A percentile compares a stretch with the other conserved stretches of the same genome.
Evolutionary conservation across 345 rosid species (phyloP).

Genomic region (Raphanus sativus): DNA sequence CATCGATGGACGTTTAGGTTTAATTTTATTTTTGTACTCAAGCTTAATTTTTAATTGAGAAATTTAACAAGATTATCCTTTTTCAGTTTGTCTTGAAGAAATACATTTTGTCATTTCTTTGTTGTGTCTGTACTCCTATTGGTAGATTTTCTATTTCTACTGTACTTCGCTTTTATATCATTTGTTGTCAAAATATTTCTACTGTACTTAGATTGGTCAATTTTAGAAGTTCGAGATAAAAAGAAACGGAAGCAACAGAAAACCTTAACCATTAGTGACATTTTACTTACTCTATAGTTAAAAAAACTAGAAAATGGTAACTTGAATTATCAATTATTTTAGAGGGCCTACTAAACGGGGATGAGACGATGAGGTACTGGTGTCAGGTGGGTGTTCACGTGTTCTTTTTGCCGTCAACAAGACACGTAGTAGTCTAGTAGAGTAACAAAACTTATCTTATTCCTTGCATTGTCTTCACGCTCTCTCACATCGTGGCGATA

Average conservation of each 20-base stretch:
- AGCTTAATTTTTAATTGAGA: not conserved
- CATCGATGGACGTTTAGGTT: conserved; percentile 51
- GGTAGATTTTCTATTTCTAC: not conserved
- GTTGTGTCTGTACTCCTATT: not conserved
- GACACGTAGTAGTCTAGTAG: conserved; percentile 13
- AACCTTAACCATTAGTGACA: not conserved
- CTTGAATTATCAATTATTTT: not conserved
- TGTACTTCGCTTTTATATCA: not conserved
- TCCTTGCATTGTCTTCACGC: not conserved
- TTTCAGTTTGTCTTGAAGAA: not conserved
- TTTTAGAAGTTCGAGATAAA: not conserved
- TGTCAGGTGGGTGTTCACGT: conserved; percentile 32
- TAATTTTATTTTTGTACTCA: not conserved
- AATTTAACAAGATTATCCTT: conserved; percentile 9
- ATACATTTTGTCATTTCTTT: not conserved
- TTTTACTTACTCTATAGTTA: not conserved
- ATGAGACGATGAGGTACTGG: conserved; percentile 2
- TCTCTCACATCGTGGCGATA: conserved; percentile 5
- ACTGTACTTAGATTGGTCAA: not conserved
- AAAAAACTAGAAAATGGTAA: not conserved
- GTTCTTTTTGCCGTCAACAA: conserved; percentile 7
- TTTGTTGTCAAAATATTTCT: not conserved
- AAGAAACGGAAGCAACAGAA: not conserved
- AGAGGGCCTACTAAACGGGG: not conserved
- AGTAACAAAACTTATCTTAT: not conserved